phyloP scores from a whole-genome alignment of 2,329 filamentous ascomycete genomes.

The Fusarium ambrosium region DNA sequence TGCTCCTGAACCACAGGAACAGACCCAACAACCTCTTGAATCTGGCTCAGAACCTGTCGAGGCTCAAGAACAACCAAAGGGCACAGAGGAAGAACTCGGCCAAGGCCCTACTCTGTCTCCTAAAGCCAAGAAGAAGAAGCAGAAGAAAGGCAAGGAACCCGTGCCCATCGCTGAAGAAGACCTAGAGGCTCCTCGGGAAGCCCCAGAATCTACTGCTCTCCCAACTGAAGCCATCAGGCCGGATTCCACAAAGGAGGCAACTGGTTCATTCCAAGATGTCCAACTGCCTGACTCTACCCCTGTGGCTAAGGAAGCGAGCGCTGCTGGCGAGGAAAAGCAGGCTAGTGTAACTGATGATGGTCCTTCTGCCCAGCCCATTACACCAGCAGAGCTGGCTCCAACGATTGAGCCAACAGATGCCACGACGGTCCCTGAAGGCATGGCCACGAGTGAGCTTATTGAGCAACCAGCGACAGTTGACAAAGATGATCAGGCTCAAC shows the following conservation, averaged over 20 bases:
- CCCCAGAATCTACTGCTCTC: neutral
- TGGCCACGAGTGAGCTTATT: neutral
- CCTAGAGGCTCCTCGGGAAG: conserved; percentile 18
- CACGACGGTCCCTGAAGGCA: neutral
- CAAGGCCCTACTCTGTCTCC: conserved; percentile 31
- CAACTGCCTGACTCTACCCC: neutral
- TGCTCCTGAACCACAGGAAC: neutral
- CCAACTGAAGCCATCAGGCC: neutral
- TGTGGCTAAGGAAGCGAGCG: neutral
- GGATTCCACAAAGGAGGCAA: neutral
- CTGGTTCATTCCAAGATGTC: neutral
- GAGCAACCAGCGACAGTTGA: neutral
- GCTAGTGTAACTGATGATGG: neutral
- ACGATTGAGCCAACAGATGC: neutral
- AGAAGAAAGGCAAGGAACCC: conserved; percentile 24
- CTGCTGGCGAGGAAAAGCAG: neutral
- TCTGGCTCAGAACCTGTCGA: neutral
- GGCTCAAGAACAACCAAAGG: conserved; percentile 12
- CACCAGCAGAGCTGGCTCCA: neutral
- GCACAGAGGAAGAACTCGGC: conserved; percentile 17
- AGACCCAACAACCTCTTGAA: neutral
- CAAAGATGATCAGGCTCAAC: neutral
- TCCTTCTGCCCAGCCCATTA: conserved; percentile 14
- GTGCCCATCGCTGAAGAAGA: conserved; percentile 11
- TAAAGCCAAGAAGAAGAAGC: conserved; percentile 50